Base-by-base conservation (phyloP, 495 filamentous ascomycete species). In the Cairneyella variabilis region DNA sequence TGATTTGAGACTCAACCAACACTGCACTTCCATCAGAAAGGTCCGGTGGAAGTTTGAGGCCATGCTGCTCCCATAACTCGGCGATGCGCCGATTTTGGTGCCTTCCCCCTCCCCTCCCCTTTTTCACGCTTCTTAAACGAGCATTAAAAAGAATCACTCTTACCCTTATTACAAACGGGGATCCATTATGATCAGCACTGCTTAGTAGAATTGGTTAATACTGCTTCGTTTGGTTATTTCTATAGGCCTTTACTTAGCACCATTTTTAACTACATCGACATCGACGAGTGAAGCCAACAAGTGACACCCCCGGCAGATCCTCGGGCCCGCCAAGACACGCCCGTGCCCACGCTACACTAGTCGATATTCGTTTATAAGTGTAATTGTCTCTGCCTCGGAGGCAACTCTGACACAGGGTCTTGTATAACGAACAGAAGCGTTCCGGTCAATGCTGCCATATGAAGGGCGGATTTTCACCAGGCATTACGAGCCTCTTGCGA, bases 381-480 rank as follows among this genome's bases (percentile, higher is more conserved):
- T 37, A 20, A 60, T 54, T 44, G 48, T 43, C 23, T 56, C 25
- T 55, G 16, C 27, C 26, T 21, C 47, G 27, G 39, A n/a, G 46
- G 40, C 10, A 51, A 23, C 36, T 2, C 25, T 47, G 48, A 55
- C 6, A 56, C 25, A 53, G 48, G 43, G 39, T 53, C 42, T 53
- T 57, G 42, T 42, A 57, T 60, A 44, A 57, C 56, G 43, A 53
- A 60, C 48, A 56, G 37, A 39, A 53, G 42, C 48, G 53, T 60
- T 53, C 53, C 58, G 17, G 53, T 60, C 58, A 34, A 56, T 25
- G 58, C 58, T 44, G 53, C 48, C 20, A 41, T 38, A 53, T 53
- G 23, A 43, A 57, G 53, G 22, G 53, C 58, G 27, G 53, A 49
- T 56, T 52, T 57, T 42, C 53, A 56, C 53, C 42, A 60, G 23